phyloP scores from a whole-genome alignment of 2,329 filamentous ascomycete genomes.

The Cytospora leucostoma region DNA sequence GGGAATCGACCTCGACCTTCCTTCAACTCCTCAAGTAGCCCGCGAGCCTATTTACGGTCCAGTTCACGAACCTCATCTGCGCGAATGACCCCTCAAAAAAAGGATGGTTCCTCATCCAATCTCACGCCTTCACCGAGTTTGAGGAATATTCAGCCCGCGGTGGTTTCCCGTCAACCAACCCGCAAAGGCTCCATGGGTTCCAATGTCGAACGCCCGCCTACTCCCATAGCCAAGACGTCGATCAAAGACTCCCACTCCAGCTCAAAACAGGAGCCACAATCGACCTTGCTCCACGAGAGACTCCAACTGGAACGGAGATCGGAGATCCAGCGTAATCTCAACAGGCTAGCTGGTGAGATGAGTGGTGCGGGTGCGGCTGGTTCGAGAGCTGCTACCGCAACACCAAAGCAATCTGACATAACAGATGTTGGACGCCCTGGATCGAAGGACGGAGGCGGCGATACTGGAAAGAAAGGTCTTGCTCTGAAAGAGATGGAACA shows the following conservation, averaged over 20 bases:
- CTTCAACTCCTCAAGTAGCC: conserved; percentile 15
- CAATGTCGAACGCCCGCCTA: conserved; percentile 40
- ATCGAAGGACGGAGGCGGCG: conserved; percentile 45
- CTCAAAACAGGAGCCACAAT: conserved; percentile 43
- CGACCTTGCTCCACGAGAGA: conserved; percentile 56
- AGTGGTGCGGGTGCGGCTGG: conserved; percentile 44
- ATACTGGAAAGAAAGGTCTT: conserved; percentile 52
- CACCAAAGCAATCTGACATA: conserved; percentile 40
- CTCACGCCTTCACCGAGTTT: conserved; percentile 41
- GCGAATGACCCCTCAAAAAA: conserved; percentile 44
- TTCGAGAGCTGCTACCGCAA: conserved; percentile 41
- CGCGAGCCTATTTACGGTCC: conserved; percentile 42
- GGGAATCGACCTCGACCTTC: conserved; percentile 31
- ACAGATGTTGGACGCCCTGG: conserved; percentile 43
- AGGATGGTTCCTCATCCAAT: conserved; percentile 46
- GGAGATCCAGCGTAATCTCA: conserved; percentile 48
- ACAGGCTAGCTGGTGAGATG: conserved; percentile 42
- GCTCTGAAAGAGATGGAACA: conserved; percentile 70
- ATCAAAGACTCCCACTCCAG: conserved; percentile 39
- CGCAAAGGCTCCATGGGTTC: conserved; percentile 39
- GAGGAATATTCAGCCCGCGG: conserved; percentile 37
- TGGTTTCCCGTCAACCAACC: conserved; percentile 39
- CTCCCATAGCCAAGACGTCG: conserved; percentile 46
- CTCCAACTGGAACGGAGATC: conserved; percentile 53
- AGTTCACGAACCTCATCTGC: conserved; percentile 48